Conservation (phyloP, 441 rosid genomes). For the Sinapis alba region DNA sequence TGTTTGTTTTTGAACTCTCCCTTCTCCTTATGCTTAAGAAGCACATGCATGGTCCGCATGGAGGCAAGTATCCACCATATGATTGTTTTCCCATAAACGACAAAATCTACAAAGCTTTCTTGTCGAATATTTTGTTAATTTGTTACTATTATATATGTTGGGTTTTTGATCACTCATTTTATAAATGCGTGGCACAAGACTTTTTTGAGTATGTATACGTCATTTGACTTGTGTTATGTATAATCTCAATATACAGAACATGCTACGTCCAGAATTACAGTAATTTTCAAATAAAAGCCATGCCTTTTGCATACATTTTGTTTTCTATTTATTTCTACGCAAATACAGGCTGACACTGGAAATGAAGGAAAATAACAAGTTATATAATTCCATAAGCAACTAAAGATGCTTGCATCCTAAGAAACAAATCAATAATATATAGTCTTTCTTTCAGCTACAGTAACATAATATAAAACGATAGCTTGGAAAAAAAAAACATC, state of each 20-base stretch:
- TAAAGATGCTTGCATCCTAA: slow-evolving; percentile 32
- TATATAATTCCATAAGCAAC: background rate
- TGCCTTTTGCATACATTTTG: background rate
- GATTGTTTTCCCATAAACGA: too few relatives aligned
- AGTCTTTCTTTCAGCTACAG: slow-evolving; percentile 32
- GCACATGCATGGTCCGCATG: too few relatives aligned
- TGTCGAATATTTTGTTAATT: too few relatives aligned
- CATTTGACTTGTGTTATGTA: background rate
- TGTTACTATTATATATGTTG: too few relatives aligned
- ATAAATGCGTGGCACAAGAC: too few relatives aligned
- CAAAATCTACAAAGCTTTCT: too few relatives aligned
- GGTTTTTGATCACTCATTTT: background rate
- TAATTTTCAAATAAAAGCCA: background rate
- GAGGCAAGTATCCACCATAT: too few relatives aligned
- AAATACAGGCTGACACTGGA: background rate
- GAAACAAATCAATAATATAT: slow-evolving; percentile 25
- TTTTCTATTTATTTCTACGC: background rate
- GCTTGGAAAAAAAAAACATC: slow-evolving; percentile 1
- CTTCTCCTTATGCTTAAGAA: too few relatives aligned
- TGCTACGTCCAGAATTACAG: background rate
- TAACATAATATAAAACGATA: slow-evolving; percentile 15
- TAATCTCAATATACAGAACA: background rate
- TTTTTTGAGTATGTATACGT: background rate
- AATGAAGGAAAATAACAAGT: background rate
- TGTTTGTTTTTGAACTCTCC: too few relatives aligned